Percentiles rank a stretch among this genome's conserved stretches.
These are phyloP conservation scores for Clonostachys rhizophaga DNA, from an alignment of 2,329 filamentous ascomycete genomes.

Conservation along the genomic window DNA sequence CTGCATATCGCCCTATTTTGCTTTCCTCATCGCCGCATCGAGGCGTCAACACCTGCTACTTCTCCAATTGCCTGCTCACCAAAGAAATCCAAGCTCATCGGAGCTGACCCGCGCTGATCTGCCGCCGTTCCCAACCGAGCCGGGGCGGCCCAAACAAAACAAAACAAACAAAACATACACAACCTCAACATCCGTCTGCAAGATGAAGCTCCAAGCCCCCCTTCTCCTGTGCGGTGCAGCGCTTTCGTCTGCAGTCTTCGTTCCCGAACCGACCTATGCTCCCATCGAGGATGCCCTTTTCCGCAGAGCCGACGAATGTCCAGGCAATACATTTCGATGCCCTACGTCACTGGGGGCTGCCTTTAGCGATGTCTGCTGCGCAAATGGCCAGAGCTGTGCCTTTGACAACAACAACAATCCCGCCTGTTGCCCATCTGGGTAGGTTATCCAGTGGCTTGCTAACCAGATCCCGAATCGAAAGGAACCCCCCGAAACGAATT, in stretches of 20 bases:
- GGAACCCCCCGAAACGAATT: constrained; percentile 1
- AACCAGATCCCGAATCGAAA: too few relatives aligned
- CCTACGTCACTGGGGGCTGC: constrained; percentile 35
- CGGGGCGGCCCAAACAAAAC: too few relatives aligned
- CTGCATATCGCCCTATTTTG: too few relatives aligned
- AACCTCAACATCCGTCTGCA: too few relatives aligned
- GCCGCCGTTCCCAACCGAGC: too few relatives aligned
- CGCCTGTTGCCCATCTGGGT: constrained; percentile 51
- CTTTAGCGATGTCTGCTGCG: constrained; percentile 46
- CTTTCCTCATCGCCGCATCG: too few relatives aligned
- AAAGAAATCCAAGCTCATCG: too few relatives aligned
- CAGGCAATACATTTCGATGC: constrained; percentile 45
- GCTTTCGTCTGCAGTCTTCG: background rate
- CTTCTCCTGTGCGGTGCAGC: background rate
- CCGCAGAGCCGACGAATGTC: constrained; percentile 25
- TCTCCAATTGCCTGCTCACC: too few relatives aligned
- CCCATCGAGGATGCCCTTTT: too few relatives aligned
- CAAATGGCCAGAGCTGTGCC: constrained; percentile 42
- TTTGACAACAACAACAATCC: constrained; percentile 42
- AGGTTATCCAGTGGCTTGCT: constrained; percentile 10
- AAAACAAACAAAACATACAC: too few relatives aligned
- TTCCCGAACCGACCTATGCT: background rate
- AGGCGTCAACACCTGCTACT: too few relatives aligned
- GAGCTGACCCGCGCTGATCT: too few relatives aligned
- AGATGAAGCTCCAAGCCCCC: background rate